Conservation (phyloP, 2,329 filamentous ascomycete genomes). For the Cercospora zeina region DNA sequence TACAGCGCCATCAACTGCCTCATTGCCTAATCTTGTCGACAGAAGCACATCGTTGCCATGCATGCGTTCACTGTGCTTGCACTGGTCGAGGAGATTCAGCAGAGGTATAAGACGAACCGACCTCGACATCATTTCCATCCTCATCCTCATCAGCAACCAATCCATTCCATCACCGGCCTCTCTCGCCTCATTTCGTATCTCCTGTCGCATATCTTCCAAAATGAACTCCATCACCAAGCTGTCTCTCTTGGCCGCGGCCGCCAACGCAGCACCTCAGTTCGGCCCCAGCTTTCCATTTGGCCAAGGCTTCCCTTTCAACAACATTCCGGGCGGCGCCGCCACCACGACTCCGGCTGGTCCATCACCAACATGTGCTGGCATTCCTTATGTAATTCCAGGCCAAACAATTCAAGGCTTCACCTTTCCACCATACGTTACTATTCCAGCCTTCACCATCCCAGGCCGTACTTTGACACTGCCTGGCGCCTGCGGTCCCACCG, state of each 20-base stretch:
- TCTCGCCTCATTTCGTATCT: constrained; percentile 1
- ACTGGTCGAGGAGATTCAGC: neutral
- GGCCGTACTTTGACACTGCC: constrained; percentile 2
- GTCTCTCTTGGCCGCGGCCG: constrained; percentile 9
- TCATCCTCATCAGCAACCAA: neutral
- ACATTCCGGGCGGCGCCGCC: neutral
- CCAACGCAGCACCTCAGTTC: constrained; percentile 14
- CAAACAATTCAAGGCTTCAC: constrained; percentile 4
- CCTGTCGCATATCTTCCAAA: constrained; percentile 1
- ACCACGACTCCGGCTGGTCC: neutral
- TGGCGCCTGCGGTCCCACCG: neutral
- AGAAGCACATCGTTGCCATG: constrained; percentile 7
- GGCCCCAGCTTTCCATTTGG: constrained; percentile 2
- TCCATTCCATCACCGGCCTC: neutral
- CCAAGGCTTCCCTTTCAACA: constrained; percentile 3
- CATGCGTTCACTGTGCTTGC: neutral
- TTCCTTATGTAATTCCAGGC: neutral
- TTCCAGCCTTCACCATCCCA: constrained; percentile 8
- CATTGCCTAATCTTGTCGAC: constrained; percentile 12
- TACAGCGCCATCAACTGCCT: constrained; percentile 13
- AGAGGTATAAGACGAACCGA: constrained; percentile 11
- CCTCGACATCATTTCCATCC: constrained; percentile 2
- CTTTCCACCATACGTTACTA: constrained; percentile 2
- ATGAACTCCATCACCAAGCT: constrained; percentile 14
- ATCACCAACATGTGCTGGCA: neutral